These are phyloP conservation scores for Toxoplasma gondii DNA, from an alignment of 169 alveolate genomes.

Conservation along the genomic window DNA sequence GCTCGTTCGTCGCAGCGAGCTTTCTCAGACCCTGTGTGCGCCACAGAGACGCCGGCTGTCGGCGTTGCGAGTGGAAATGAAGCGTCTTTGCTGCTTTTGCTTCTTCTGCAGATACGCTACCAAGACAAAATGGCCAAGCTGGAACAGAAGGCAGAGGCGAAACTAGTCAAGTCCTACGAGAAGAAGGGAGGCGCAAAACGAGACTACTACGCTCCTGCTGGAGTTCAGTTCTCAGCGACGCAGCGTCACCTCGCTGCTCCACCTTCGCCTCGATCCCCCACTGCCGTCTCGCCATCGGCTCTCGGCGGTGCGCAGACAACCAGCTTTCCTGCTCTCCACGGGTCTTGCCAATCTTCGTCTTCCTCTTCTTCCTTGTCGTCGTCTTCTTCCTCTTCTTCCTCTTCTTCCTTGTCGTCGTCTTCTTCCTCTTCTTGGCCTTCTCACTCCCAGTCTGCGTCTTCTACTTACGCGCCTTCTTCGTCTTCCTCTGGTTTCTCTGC, in stretches of 20 bases:
- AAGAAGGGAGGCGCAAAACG: neutral
- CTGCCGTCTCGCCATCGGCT: neutral
- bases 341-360: neutral
- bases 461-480: neutral
- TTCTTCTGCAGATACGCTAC: neutral
- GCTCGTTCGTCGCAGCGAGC: too few relatives aligned
- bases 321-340: neutral
- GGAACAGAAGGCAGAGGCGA: neutral
- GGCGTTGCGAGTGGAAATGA: too few relatives aligned
- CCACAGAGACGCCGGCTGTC: too few relatives aligned
- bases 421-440: neutral
- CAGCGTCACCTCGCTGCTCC: neutral
- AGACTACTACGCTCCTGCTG: conserved; percentile 3
- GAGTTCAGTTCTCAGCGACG: neutral
- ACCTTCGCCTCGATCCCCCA: neutral
- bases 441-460: neutral
- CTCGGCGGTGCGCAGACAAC: too few relatives aligned
- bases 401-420: too few relatives aligned
- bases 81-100: neutral
- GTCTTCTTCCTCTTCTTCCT: neutral
- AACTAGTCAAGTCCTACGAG: neutral
- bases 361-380: neutral
- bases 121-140: conserved; percentile 41
- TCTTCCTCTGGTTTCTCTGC: neutral
- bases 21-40: too few relatives aligned